Conservation (phyloP, 257 asterid genomes). For the Vinca minor region DNA sequence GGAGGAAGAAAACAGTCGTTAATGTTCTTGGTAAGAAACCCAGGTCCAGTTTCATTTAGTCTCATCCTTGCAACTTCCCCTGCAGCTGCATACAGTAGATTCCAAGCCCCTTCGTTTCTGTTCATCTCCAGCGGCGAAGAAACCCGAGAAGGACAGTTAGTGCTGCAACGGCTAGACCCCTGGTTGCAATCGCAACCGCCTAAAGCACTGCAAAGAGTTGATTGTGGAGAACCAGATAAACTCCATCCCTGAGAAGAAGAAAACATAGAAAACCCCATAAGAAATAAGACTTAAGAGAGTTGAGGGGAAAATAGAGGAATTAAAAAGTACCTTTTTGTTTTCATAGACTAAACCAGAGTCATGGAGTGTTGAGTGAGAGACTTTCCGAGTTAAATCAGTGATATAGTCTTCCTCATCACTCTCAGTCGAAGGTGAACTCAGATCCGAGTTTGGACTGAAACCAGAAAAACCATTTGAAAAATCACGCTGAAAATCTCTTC, state of each 20-base stretch:
- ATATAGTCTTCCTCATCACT: slow-evolving; percentile 68
- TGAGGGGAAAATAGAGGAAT: background rate
- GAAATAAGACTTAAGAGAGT: background rate
- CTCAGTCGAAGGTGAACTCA: slow-evolving; percentile 67
- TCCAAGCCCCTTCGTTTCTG: slow-evolving; percentile 21
- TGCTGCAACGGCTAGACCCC: slow-evolving; percentile 40
- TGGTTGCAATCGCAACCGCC: slow-evolving; percentile 27
- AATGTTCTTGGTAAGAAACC: slow-evolving; percentile 24
- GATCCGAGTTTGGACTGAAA: slow-evolving; percentile 35
- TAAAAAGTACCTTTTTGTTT: slow-evolving; percentile 28
- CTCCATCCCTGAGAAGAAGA: slow-evolving; percentile 24
- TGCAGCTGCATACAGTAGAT: slow-evolving; percentile 49
- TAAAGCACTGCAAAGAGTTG: slow-evolving; percentile 36
- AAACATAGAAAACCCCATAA: background rate
- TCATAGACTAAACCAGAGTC: slow-evolving; percentile 20
- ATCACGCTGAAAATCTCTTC: slow-evolving; percentile 7
- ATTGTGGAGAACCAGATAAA: slow-evolving; percentile 66
- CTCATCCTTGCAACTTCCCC: slow-evolving; percentile 53
- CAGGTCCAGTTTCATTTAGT: slow-evolving; percentile 33
- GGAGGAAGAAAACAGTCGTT: slow-evolving; percentile 15
- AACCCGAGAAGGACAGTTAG: slow-evolving; percentile 29
- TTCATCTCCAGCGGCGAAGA: slow-evolving; percentile 36
- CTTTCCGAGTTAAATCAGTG: slow-evolving; percentile 35
- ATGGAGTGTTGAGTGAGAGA: slow-evolving; percentile 30
- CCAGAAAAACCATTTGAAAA: slow-evolving; percentile 15